Percentiles rank a stretch among this genome's conserved stretches.
Evolutionary conservation across 257 asterid genomes (phyloP).

Genomic region (Scutellaria minor): DNA sequence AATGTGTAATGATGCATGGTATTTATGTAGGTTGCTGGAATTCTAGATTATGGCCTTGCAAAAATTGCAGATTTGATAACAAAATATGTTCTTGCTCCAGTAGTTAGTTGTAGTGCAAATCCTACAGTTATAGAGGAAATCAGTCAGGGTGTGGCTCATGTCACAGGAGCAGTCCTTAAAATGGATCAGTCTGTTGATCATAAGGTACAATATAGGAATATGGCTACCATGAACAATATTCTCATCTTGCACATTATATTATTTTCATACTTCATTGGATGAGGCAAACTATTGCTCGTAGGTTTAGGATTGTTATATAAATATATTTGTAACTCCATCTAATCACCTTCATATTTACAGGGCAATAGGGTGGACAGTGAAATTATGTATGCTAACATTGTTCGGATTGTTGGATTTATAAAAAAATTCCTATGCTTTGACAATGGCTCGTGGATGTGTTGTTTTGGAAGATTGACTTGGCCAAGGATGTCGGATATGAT

Average conservation of each 20-base stretch:
- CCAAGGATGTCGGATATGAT: conserved; percentile 89
- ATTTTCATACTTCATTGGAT: background rate
- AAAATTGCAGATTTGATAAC: conserved; percentile 81
- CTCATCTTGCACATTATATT: conserved; percentile 5
- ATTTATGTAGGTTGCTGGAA: conserved; percentile 67
- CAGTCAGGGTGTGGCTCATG: conserved; percentile 41
- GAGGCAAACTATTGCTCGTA: conserved; percentile 19
- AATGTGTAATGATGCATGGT: conserved; percentile 32
- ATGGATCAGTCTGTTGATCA: conserved; percentile 58
- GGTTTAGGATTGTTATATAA: conserved; percentile 9
- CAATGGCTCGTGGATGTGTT: conserved; percentile 74
- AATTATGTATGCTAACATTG: conserved; percentile 65
- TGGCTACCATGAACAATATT: conserved; percentile 15
- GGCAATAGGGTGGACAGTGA: conserved; percentile 61
- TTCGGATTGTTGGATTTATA: conserved; percentile 60
- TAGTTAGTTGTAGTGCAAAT: conserved; percentile 53
- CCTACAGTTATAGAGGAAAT: conserved; percentile 53
- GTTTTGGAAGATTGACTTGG: conserved; percentile 94
- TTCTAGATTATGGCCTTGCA: conserved; percentile 85
- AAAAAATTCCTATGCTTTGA: conserved; percentile 62
- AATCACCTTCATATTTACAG: conserved; percentile 47
- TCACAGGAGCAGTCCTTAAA: conserved; percentile 59
- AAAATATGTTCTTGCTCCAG: conserved; percentile 63
- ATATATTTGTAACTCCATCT: conserved; percentile 12
- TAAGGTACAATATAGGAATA: conserved; percentile 51